phyloP scores from a whole-genome alignment of 352 stramenopile genomes.

The Globisporangium viniferum region DNA sequence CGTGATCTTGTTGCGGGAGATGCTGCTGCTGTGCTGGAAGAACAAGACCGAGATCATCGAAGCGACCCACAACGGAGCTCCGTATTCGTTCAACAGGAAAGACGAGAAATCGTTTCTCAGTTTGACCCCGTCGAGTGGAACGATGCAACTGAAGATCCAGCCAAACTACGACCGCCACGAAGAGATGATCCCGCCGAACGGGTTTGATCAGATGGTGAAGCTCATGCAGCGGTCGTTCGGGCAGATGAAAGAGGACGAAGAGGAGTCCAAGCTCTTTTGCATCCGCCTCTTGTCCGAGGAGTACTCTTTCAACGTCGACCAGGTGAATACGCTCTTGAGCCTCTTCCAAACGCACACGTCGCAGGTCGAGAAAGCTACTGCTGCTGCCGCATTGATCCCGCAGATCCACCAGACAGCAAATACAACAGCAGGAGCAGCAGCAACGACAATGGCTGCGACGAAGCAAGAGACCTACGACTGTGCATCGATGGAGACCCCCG shows the following conservation, averaged over 20 bases:
- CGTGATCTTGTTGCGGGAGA: conserved; percentile 47
- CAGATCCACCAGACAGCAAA: conserved; percentile 41
- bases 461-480: conserved; percentile 53
- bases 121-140: conserved; percentile 34
- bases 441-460: neutral
- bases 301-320: conserved; percentile 50
- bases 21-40: conserved; percentile 51
- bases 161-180: conserved; percentile 60
- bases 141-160: conserved; percentile 56
- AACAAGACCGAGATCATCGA: conserved; percentile 63
- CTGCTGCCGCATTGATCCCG: conserved; percentile 57
- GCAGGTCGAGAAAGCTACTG: conserved; percentile 66
- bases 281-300: conserved; percentile 63
- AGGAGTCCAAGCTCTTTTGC: conserved; percentile 58
- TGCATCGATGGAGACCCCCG: conserved; percentile 47
- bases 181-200: conserved; percentile 36
- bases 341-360: conserved; percentile 63
- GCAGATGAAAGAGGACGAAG: conserved; percentile 40
- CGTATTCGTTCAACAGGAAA: conserved; percentile 51
- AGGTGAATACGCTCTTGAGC: conserved; percentile 53
- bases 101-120: conserved; percentile 52
- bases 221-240: conserved; percentile 49
- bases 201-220: conserved; percentile 36
- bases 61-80: conserved; percentile 35
- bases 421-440: neutral